phyloP scores from a whole-genome alignment of 2,329 filamentous ascomycete genomes.

The Colletotrichum sp. region DNA sequence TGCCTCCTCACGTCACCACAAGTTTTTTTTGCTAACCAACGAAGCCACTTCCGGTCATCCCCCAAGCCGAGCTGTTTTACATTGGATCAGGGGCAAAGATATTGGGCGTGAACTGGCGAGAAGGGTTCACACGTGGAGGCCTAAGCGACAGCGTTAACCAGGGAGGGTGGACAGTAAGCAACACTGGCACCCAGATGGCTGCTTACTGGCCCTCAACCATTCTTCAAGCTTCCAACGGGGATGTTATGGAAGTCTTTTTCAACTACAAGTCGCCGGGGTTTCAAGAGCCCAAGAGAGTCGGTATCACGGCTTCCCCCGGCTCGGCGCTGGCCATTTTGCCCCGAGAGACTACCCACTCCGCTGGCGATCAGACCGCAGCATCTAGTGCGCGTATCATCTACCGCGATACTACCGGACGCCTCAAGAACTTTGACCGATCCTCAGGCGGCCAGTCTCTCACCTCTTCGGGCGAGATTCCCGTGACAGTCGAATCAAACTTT shows the following conservation, averaged over 20 bases:
- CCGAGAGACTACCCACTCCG: neutral
- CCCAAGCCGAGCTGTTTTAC: slow-evolving; percentile 9
- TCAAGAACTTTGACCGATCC: slow-evolving; percentile 9
- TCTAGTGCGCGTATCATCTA: slow-evolving; percentile 14
- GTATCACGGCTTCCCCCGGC: neutral
- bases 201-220: slow-evolving; percentile 7
- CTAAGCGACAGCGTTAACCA: neutral
- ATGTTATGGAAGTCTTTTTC: neutral
- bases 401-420: neutral
- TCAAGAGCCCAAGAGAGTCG: neutral
- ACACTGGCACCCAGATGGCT: neutral
- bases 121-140: neutral
- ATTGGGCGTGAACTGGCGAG: slow-evolving; percentile 5
- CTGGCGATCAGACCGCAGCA: neutral
- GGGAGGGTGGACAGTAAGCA: neutral
- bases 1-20: neutral
- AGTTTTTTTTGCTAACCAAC: neutral
- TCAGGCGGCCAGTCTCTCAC: neutral
- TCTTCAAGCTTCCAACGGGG: neutral
- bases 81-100: neutral
- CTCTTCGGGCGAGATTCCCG: neutral
- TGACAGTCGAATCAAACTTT: slow-evolving; percentile 22
- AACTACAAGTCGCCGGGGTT: neutral
- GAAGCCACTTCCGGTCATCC: neutral
- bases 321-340: slow-evolving; percentile 8